These are phyloP conservation scores for Skeletonema costatum DNA, from an alignment of 108 stramenopile species.

Conservation along the genomic window DNA sequence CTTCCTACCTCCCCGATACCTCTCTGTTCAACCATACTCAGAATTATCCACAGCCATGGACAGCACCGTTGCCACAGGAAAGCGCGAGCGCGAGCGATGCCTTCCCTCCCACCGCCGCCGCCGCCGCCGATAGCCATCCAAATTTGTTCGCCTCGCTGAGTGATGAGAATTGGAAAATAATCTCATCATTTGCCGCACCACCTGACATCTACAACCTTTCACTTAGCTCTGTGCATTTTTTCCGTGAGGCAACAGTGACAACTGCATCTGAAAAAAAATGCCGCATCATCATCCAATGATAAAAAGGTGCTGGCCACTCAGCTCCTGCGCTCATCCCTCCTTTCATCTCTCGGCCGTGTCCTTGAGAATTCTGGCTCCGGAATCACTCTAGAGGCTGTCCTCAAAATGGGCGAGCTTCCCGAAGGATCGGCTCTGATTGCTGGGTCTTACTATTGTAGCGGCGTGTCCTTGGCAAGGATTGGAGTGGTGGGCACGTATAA, in stretches of 20 bases:
- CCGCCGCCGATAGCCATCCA: background rate
- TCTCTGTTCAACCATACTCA: background rate
- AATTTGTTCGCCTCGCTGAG: slow-evolving; percentile 12
- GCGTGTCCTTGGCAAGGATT: slow-evolving; percentile 19
- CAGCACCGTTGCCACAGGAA: slow-evolving; percentile 1
- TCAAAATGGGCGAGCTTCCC: slow-evolving; percentile 6
- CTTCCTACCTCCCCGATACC: background rate
- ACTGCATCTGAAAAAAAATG: background rate
- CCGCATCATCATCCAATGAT: background rate
- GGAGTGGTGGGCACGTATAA: background rate
- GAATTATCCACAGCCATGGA: background rate
- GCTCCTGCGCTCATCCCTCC: slow-evolving; percentile 19
- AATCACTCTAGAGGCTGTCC: slow-evolving; percentile 10
- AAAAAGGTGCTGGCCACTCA: slow-evolving; percentile 12
- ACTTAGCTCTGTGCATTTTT: slow-evolving; percentile 14
- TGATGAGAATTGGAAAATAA: slow-evolving; percentile 5
- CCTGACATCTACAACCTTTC: slow-evolving; percentile 18
- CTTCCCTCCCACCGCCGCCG: slow-evolving; percentile 5
- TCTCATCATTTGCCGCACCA: slow-evolving; percentile 3
- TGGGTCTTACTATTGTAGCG: slow-evolving; percentile 22
- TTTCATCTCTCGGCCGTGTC: slow-evolving; percentile 23
- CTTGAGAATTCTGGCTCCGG: slow-evolving; percentile 9
- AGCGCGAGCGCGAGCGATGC: slow-evolving; percentile 10
- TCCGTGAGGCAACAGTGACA: slow-evolving; percentile 3
- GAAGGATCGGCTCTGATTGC: slow-evolving; percentile 32